phyloP scores from a whole-genome alignment of 371 early-diverging fungal species.

The Parasitella parasitica region DNA sequence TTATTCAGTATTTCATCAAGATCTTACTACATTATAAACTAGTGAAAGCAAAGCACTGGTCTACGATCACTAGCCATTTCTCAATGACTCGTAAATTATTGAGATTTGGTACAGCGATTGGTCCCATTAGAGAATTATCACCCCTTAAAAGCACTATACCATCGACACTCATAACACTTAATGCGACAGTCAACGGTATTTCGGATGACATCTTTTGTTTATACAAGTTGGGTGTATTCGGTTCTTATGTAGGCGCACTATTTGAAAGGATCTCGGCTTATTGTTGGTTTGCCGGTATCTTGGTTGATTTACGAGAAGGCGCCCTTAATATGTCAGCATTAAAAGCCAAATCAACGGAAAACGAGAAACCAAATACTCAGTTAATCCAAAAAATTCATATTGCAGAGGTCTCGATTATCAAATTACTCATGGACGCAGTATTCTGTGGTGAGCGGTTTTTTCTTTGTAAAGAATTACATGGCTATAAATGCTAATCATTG shows the following conservation, averaged over 20 bases:
- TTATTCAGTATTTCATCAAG: constrained; percentile 76
- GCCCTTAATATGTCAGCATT: constrained; percentile 9
- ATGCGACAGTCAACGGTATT: constrained; percentile 60
- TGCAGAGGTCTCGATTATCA: constrained; percentile 51
- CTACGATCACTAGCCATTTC: constrained; percentile 63
- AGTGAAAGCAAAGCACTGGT: constrained; percentile 41
- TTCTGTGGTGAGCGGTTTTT: constrained; percentile 66
- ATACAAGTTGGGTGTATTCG: constrained; percentile 66
- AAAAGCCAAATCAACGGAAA: constrained; percentile 11
- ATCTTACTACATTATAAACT: constrained; percentile 54
- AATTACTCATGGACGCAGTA: constrained; percentile 59
- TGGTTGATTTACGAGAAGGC: constrained; percentile 45
- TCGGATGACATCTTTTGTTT: constrained; percentile 76
- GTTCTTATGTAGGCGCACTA: constrained; percentile 34
- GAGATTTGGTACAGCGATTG: constrained; percentile 65
- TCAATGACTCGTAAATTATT: constrained; percentile 76
- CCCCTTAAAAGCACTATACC: constrained; percentile 16
- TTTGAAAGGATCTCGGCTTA: constrained; percentile 54
- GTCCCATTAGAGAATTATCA: constrained; percentile 49
- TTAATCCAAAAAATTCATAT: constrained; percentile 42
- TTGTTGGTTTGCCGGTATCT: constrained; percentile 62
- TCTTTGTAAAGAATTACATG: background rate
- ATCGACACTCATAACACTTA: constrained; percentile 3
- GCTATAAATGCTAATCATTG: constrained; percentile 3
- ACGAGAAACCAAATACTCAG: background rate